A percentile compares a stretch with the other conserved stretches of the same genome.
Evolutionary conservation across 768 basidiomycete species (phyloP).

Genomic region (Auricularia cornea): DNA sequence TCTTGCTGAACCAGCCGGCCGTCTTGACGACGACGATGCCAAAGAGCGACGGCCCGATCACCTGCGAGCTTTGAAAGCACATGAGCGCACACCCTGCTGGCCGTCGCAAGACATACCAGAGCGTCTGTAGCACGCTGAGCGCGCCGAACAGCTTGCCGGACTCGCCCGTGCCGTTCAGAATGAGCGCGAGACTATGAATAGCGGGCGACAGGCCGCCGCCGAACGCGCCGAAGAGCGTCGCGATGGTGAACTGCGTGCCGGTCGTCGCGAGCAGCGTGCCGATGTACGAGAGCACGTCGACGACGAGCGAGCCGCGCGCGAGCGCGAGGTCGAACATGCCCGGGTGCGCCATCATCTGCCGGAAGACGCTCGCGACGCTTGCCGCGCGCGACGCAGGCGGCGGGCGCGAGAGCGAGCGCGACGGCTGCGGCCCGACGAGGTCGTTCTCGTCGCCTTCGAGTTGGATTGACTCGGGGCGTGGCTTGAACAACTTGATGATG

Average conservation of each 20-base stretch:
- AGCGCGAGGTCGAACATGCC: conserved; percentile 61
- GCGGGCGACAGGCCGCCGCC: conserved; percentile 60
- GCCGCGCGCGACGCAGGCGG: conserved; percentile 11
- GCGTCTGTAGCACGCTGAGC: conserved; percentile 61
- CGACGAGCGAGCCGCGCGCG: conserved; percentile 48
- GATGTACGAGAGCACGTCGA: conserved; percentile 47
- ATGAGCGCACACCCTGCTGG: background rate
- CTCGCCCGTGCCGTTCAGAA: conserved; percentile 46
- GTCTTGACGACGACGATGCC: conserved; percentile 65
- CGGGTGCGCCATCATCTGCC: conserved; percentile 10
- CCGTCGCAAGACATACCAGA: conserved; percentile 36
- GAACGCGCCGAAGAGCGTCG: conserved; percentile 44
- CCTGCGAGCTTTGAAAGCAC: conserved; percentile 41
- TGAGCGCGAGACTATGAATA: conserved; percentile 60
- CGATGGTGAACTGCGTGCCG: conserved; percentile 42
- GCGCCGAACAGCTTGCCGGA: conserved; percentile 74
- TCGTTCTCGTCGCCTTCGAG: conserved; percentile 8
- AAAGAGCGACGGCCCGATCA: conserved; percentile 65
- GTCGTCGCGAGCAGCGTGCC: conserved; percentile 41
- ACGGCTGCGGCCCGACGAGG: background rate
- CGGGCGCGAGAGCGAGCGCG: conserved; percentile 7
- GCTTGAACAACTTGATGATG: conserved; percentile 45
- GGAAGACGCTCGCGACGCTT: conserved; percentile 2
- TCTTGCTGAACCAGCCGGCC: conserved; percentile 57
- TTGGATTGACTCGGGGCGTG: conserved; percentile 25